These are phyloP conservation scores for Talaromyces sp. DNA, from an alignment of 2,329 filamentous ascomycete genomes.

Conservation along the genomic window DNA sequence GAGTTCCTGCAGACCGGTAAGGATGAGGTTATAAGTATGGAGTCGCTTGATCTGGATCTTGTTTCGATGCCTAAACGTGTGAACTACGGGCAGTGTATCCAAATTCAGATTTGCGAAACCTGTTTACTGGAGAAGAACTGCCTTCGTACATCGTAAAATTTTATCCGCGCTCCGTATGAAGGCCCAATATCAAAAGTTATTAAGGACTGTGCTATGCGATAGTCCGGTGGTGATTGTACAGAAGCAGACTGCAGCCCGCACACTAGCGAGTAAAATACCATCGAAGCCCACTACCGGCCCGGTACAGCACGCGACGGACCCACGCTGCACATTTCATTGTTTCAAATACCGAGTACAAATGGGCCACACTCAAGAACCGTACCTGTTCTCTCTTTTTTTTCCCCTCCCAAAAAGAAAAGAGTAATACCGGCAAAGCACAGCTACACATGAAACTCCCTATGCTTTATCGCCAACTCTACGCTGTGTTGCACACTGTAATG, in stretches of 20 bases:
- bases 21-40: neutral
- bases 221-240: neutral
- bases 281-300: neutral
- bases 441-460: no score
- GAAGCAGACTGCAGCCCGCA: neutral
- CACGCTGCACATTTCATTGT: neutral
- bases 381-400: neutral
- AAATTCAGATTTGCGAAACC: neutral
- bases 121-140: neutral
- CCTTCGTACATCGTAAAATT: no score
- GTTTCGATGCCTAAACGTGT: neutral
- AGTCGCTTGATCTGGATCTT: neutral
- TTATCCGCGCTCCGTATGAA: neutral
- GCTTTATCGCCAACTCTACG: no score
- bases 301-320: conserved; percentile 5
- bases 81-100: neutral
- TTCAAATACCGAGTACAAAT: conserved; percentile 2
- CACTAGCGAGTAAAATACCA: neutral
- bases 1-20: neutral
- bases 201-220: neutral
- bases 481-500: no score
- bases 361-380: neutral
- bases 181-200: neutral
- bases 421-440: no score
- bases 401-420: no score